Evolutionary conservation across 179 eudicot species (phyloP), one percentile per base, ranked within the genome.

Genomic region (Beta corolliflora): DNA sequence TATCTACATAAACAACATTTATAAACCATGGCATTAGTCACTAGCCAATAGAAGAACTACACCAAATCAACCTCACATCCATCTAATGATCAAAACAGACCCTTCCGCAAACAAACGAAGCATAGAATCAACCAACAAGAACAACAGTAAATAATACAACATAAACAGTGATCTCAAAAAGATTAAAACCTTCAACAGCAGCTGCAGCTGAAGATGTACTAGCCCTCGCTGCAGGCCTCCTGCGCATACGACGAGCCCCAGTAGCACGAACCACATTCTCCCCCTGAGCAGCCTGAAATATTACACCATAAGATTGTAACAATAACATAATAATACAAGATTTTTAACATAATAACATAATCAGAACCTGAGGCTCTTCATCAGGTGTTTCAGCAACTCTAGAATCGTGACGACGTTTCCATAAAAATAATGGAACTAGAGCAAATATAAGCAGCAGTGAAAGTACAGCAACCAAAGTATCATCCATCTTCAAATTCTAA

Each of bases 211-310:
- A 82, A 29, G 98, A 95, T 29, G 97, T 87, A 85, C 97, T 91
- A 79, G 98, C 97, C 80, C 89, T 91, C 15, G 94, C 79, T 79
- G 97, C 90, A 7, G 93, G 84, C 79, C 99, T 89, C 59, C 99
- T 81, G 71, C 98, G 91, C 99, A 95, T 95, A 55, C 97, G 91
- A 68, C 95, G 91, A 70, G 88, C 84, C 55, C 93, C 91, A 66
- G 91, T 86, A 13, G 90, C 93, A 10, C 97, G 86, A 45, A 92
- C 93, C 9, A 92, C 97, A 80, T 87, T 84, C 69, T 93, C 99
- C 84, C 92, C 84, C 80, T 80, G 94, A 68, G 87, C 81, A 81
- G 81, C 98, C 97, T 95, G 79, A 5, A 69, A 36, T 29, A 18
- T n/a, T 19, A 58, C 75, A 78, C 53, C 71, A 80, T 58, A 66